Evolutionary conservation across 2,329 filamentous ascomycete genomes (phyloP).

Genomic region (Pyrenochaeta sp.): DNA sequence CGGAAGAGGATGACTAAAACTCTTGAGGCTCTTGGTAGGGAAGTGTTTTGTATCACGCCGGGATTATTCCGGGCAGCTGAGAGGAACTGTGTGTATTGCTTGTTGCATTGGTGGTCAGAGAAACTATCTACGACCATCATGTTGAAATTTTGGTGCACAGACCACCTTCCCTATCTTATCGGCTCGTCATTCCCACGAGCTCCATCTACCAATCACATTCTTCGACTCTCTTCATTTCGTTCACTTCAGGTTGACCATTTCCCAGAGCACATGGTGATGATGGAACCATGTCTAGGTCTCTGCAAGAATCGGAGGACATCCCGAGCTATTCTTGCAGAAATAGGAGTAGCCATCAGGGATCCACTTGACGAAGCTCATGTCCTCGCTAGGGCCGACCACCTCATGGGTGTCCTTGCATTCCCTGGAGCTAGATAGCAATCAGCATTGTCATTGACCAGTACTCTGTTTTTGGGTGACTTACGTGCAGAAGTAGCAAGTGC

Average conservation of each 20-base stretch:
- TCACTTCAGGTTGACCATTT: conserved; percentile 1
- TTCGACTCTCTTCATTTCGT: conserved; percentile 7
- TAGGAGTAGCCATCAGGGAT: neutral
- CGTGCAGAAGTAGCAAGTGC: neutral
- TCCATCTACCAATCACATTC: conserved; percentile 4
- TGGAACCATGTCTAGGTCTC: neutral
- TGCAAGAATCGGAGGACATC: neutral
- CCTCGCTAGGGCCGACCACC: neutral
- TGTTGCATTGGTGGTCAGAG: neutral
- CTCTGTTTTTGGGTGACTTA: neutral
- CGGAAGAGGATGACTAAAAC: neutral
- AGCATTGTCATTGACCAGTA: neutral
- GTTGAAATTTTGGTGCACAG: conserved; percentile 10
- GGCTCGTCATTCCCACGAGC: conserved; percentile 10
- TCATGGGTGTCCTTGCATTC: neutral
- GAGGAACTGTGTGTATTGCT: neutral
- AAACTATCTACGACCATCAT: conserved; percentile 9
- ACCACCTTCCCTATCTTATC: conserved; percentile 12
- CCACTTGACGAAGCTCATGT: neutral
- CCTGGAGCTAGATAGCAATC: neutral
- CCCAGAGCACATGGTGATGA: neutral
- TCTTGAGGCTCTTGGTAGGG: neutral
- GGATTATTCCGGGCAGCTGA: no score
- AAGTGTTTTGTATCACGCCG: no score
- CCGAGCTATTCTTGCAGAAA: neutral